Conservation (phyloP, 768 basidiomycete genomes). For the Mrakia hoshinonis region DNA sequence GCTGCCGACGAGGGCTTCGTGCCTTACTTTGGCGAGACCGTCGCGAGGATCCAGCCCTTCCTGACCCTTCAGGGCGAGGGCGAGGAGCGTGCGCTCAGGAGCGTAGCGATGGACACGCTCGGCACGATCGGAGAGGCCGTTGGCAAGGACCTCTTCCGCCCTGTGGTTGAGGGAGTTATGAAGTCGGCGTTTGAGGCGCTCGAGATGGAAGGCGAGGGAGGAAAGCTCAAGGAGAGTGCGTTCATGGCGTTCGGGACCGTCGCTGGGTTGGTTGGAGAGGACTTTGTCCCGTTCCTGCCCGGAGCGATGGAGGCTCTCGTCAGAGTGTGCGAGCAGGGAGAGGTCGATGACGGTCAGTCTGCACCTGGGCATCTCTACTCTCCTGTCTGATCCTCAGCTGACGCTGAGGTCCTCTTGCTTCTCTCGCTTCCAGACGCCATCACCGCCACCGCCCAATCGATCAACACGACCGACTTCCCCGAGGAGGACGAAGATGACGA, state of each 20-base stretch:
- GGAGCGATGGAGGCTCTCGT: conserved; percentile 79
- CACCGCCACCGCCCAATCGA: conserved; percentile 36
- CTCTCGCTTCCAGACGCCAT: background rate
- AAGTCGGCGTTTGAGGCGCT: conserved; percentile 83
- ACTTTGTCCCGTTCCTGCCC: conserved; percentile 79
- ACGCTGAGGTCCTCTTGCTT: conserved; percentile 13
- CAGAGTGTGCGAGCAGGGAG: conserved; percentile 68
- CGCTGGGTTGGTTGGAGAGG: conserved; percentile 87
- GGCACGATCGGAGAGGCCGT: conserved; percentile 97
- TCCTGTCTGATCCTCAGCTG: conserved; percentile 28
- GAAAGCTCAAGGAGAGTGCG: conserved; percentile 70
- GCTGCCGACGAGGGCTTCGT: conserved; percentile 83
- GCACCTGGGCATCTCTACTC: background rate
- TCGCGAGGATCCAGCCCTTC: conserved; percentile 80
- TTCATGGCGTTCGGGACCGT: conserved; percentile 98
- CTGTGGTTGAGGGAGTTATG: conserved; percentile 97
- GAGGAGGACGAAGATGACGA: conserved; percentile 48
- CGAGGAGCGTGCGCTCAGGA: conserved; percentile 86
- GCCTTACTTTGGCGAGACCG: conserved; percentile 88
- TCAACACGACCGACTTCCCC: conserved; percentile 42
- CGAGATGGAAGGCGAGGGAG: conserved; percentile 63
- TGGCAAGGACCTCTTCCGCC: conserved; percentile 84
- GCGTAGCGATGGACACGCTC: conserved; percentile 97
- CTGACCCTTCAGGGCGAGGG: conserved; percentile 70
- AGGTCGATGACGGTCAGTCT: conserved; percentile 50